Evolutionary conservation across 1,284 basidiomycete species (phyloP).

Genomic region (Microbotryum lychnidis-dioicae): DNA sequence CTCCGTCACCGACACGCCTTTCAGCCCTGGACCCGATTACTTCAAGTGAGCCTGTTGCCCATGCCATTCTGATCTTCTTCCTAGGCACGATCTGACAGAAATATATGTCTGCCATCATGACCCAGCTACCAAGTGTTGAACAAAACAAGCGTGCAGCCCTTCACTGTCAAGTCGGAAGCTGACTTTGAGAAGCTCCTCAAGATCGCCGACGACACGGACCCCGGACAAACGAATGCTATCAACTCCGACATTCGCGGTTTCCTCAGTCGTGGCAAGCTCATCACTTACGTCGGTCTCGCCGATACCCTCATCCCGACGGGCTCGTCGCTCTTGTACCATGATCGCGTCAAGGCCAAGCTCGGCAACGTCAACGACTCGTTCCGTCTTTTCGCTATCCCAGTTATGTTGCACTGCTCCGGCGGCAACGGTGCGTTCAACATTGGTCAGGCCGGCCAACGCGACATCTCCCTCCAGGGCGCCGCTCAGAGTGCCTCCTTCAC

Average conservation of each 20-base stretch:
- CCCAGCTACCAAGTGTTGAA: slow-evolving; percentile 12
- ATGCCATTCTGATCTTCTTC: no score
- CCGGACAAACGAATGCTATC: slow-evolving; percentile 28
- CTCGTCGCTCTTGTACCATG: slow-evolving; percentile 16
- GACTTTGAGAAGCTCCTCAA: slow-evolving; percentile 19
- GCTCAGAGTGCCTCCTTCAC: not conserved
- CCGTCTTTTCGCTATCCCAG: slow-evolving; percentile 20
- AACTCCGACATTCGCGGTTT: slow-evolving; percentile 27
- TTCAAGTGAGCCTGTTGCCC: slow-evolving; percentile 7
- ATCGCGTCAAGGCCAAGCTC: slow-evolving; percentile 22
- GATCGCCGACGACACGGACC: slow-evolving; percentile 23
- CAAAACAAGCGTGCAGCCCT: slow-evolving; percentile 9
- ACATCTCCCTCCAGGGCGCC: not conserved
- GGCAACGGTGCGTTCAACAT: slow-evolving; percentile 17
- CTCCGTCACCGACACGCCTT: slow-evolving; percentile 14
- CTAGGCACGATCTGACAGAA: not conserved
- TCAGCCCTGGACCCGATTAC: slow-evolving; percentile 9
- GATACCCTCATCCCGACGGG: slow-evolving; percentile 30
- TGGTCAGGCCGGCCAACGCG: slow-evolving; percentile 7
- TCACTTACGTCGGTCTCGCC: slow-evolving; percentile 28
- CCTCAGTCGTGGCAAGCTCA: slow-evolving; percentile 30
- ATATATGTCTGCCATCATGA: not conserved
- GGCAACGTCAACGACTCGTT: slow-evolving; percentile 22
- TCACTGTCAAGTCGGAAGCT: slow-evolving; percentile 7
- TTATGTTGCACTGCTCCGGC: slow-evolving; percentile 17